Base-by-base conservation (phyloP, 2,329 filamentous ascomycete genomes). In the Septoria linicola region DNA sequence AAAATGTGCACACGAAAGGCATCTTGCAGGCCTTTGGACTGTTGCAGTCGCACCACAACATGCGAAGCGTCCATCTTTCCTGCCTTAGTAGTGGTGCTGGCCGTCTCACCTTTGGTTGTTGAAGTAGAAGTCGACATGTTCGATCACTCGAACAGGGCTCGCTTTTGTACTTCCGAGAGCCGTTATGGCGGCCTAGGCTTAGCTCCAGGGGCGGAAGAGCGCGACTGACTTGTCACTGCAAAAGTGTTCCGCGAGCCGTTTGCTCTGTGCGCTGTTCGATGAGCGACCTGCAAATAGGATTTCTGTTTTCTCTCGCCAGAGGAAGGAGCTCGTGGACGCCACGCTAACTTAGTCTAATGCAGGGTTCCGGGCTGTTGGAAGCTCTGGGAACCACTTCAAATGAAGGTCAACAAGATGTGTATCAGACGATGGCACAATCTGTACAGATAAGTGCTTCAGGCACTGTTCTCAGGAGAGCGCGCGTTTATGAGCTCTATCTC, bases 1-100 rank as follows among this genome's bases (percentile, higher is more conserved):
- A 80, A 76, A 8, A 84, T 67, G 59, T 80, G 77, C 31, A 84
- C 70, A n/a, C 80, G 74, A 61, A 84, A 83, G 3, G 78, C 76
- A 61, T 80, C 79, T 61, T 78, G 80, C 20, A 79, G 68, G 8
- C 57, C 55, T 5, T 57, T 52, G 7, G 59, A 52, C n/a, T 59
- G 59, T 16, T 61, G 70, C 70, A 58, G 70, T 68, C 80, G 77
- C 54, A 81, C 73, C 11, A 76, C 78, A 58, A 81, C 82, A 53
- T 61, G 58, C 19, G 54, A 48, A n/a, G 44, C 49, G 19, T 56
- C 55, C 58, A 60, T 60, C 11, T 49, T 59, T n/a, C n/a, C n/a
- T n/a, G n/a, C n/a, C n/a, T n/a, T n/a, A n/a, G n/a, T n/a, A 30
- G 35, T 17, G 14, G 35, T 16, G 2, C 10, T 17, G 17, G 6